Percentiles rank a stretch among this genome's conserved stretches.
phyloP scores from a whole-genome alignment of 225 moss, liverwort and hornwort genomes.

The Sphagnum tenellum region DNA sequence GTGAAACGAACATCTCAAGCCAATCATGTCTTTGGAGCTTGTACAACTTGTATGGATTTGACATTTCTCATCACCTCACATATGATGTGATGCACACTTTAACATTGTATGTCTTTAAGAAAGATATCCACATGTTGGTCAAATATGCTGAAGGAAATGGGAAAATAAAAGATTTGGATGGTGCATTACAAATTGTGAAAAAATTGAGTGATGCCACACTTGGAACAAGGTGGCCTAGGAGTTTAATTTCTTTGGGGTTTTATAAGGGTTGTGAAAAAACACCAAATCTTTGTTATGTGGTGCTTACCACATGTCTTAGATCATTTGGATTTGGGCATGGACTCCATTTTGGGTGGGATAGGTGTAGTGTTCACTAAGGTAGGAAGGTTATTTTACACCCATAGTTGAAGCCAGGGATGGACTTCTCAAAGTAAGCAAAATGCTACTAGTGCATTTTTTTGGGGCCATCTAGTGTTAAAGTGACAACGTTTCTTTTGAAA shows the following conservation, averaged over 20 bases:
- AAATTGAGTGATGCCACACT: neutral
- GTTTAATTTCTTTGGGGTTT: neutral
- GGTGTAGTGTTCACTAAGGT: no score
- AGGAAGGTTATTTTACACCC: no score
- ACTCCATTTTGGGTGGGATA: neutral
- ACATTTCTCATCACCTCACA: neutral
- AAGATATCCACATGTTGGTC: neutral
- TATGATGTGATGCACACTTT: neutral
- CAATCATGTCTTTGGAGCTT: no score
- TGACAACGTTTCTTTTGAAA: no score
- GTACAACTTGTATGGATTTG: no score
- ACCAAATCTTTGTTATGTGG: neutral
- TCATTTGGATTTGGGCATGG: neutral
- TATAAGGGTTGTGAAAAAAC: neutral
- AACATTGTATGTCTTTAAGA: neutral
- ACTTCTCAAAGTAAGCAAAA: no score
- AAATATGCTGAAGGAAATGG: neutral
- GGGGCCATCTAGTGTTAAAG: no score
- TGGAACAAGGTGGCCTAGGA: neutral
- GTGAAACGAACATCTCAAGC: no score
- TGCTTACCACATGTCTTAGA: neutral
- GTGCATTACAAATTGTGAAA: neutral
- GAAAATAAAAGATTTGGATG: neutral
- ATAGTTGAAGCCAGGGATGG: no score
- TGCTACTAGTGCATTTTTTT: no score